Evolutionary conservation across 495 filamentous ascomycete species (phyloP).

Genomic region (Aspergillus funiculosus): DNA sequence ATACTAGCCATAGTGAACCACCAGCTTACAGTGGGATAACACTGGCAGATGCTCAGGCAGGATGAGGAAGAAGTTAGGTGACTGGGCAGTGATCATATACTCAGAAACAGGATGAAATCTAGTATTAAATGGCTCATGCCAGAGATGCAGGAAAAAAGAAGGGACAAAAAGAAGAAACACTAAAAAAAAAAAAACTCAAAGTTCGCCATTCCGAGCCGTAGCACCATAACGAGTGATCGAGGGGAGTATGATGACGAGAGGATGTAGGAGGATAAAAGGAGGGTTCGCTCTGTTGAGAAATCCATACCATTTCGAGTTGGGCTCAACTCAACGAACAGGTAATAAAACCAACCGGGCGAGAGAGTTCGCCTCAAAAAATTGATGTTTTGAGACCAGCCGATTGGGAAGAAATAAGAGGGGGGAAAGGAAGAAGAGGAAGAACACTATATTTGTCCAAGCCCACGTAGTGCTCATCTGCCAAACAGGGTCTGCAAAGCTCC

Average conservation of each 20-base stretch:
- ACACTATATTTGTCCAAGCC: conserved; percentile 18
- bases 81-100: conserved; percentile 21
- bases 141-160: conserved; percentile 19
- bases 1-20: conserved; percentile 9
- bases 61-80: conserved; percentile 7
- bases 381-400: conserved; percentile 10
- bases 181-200: conserved; percentile 27
- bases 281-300: conserved; percentile 18
- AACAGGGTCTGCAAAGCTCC: conserved; percentile 17
- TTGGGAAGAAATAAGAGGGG: conserved; percentile 28
- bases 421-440: no score
- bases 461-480: conserved; percentile 20
- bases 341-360: conserved; percentile 8
- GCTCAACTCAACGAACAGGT: conserved; percentile 10
- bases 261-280: conserved; percentile 12
- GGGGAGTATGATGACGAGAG: conserved; percentile 15
- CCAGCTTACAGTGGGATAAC: no score
- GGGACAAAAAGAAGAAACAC: conserved; percentile 18
- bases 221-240: conserved; percentile 41
- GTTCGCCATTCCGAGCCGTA: conserved; percentile 43
- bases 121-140: conserved; percentile 39
- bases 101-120: conserved; percentile 26
- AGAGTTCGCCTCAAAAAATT: no score
- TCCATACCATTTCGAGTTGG: conserved; percentile 17
- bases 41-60: conserved; percentile 2